These are phyloP conservation scores for Termitomyces sp. DNA, from an alignment of 768 basidiomycete species.

Conservation along the genomic window DNA sequence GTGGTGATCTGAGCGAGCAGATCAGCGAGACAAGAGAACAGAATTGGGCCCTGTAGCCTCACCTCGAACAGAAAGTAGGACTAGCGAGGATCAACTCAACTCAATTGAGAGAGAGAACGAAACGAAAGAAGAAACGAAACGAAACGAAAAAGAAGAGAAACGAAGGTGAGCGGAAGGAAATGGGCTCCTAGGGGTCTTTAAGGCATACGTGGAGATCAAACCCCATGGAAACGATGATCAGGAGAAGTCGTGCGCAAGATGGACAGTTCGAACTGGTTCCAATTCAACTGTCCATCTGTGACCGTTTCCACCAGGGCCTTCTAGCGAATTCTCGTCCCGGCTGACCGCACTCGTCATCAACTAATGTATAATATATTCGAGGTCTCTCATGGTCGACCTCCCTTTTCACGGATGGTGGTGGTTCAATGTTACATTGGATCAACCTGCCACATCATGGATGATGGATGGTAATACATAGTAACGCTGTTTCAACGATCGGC, in stretches of 20 bases:
- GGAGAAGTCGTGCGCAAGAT: not conserved
- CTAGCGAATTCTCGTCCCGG: not conserved
- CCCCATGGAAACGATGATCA: slow-evolving; percentile 7
- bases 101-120: slow-evolving; percentile 40
- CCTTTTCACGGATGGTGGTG: not conserved
- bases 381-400: not conserved
- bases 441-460: not conserved
- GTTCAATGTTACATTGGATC: not conserved
- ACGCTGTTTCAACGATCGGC: not conserved
- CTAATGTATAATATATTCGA: not conserved
- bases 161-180: slow-evolving; percentile 16
- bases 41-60: slow-evolving; percentile 5
- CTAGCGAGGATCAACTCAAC: slow-evolving; percentile 70
- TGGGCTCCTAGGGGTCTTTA: slow-evolving; percentile 17
- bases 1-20: slow-evolving; percentile 39
- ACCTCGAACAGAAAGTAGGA: slow-evolving; percentile 53
- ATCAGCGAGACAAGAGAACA: slow-evolving; percentile 1
- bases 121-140: slow-evolving; percentile 31
- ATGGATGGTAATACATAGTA: no score
- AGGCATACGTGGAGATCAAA: slow-evolving; percentile 17
- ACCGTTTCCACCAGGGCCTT: not conserved
- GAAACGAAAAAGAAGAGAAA: slow-evolving; percentile 26
- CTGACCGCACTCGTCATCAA: not conserved
- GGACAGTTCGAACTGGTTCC: not conserved
- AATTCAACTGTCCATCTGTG: not conserved